Conservation (phyloP, 768 basidiomycete species). For the Pleurotus giganteus region DNA sequence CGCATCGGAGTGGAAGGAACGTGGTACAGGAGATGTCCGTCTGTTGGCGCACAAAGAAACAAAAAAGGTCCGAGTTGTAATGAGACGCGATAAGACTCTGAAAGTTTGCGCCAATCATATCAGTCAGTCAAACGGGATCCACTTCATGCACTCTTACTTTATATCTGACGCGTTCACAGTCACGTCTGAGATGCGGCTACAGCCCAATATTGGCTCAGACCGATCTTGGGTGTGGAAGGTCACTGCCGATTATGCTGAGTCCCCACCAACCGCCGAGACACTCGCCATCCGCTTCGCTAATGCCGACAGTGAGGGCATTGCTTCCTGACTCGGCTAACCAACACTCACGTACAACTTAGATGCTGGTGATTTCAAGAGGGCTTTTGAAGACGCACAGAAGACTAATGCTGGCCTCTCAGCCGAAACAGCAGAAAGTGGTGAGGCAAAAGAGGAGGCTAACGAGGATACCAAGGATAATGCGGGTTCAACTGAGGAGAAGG, state of each 20-base stretch:
- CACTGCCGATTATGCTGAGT: constrained; percentile 90
- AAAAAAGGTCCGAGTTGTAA: constrained; percentile 92
- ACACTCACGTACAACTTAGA: constrained; percentile 41
- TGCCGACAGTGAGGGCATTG: constrained; percentile 74
- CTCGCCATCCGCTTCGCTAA: constrained; percentile 98
- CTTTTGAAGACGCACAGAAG: constrained; percentile 84
- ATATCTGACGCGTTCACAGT: constrained; percentile 46
- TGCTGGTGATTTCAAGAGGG: constrained; percentile 84
- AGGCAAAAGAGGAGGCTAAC: constrained; percentile 16
- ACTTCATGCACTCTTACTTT: constrained; percentile 1
- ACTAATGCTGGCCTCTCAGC: constrained; percentile 50
- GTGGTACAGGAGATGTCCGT: constrained; percentile 95
- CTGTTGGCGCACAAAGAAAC: constrained; percentile 87
- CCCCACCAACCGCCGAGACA: constrained; percentile 88
- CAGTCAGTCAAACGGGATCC: constrained; percentile 52
- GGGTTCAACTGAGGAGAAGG: constrained; percentile 28
- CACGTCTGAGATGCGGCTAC: constrained; percentile 85
- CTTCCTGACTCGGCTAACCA: background rate
- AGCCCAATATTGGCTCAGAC: constrained; percentile 98
- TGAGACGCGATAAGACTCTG: constrained; percentile 99
- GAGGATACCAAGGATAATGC: constrained; percentile 25
- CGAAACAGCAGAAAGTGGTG: constrained; percentile 23
- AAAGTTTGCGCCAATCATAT: constrained; percentile 99
- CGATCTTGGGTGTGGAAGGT: constrained; percentile 99
- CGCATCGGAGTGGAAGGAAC: constrained; percentile 94